Evolutionary conservation across 305 asterid species (phyloP).

Genomic region (Fraxinus dipetala): DNA sequence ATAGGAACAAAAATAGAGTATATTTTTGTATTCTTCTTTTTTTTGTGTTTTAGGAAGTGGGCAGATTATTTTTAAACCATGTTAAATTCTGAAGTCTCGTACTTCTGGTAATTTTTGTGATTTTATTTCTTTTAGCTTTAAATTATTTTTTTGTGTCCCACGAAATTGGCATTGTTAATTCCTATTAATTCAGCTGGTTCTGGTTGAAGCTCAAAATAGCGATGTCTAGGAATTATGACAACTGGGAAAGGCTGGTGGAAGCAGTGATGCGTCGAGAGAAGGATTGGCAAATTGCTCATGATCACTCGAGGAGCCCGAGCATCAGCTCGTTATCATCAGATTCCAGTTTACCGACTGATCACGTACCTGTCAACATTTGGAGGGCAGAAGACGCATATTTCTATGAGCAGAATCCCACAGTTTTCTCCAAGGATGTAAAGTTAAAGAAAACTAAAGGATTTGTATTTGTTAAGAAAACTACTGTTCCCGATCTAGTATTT

Average conservation of each 20-base stretch:
- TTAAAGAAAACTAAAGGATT: not conserved
- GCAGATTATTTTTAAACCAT: not conserved
- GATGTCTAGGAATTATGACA: not conserved
- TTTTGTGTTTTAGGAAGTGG: not conserved
- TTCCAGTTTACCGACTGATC: not conserved
- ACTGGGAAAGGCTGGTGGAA: not conserved
- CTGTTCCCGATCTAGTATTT: not conserved
- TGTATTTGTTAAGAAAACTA: not conserved
- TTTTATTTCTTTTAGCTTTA: not conserved
- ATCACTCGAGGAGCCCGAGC: not conserved
- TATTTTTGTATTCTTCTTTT: not conserved
- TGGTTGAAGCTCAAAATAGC: not conserved
- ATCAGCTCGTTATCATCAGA: not conserved
- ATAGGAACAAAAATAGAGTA: not conserved
- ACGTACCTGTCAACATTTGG: not conserved
- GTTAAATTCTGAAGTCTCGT: not conserved
- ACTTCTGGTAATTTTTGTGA: not conserved
- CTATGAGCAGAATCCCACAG: not conserved
- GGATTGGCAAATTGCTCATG: not conserved
- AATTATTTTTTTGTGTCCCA: not conserved
- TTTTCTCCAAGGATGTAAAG: not conserved
- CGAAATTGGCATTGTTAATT: not conserved
- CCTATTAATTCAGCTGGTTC: not conserved
- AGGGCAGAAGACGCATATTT: not conserved
- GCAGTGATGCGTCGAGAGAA: not conserved